A percentile compares a stretch with the other conserved stretches of the same genome.
These are phyloP conservation scores for Xylariomycetidae sp. DNA, from an alignment of 2,329 filamentous ascomycete genomes.

Conservation along the genomic window DNA sequence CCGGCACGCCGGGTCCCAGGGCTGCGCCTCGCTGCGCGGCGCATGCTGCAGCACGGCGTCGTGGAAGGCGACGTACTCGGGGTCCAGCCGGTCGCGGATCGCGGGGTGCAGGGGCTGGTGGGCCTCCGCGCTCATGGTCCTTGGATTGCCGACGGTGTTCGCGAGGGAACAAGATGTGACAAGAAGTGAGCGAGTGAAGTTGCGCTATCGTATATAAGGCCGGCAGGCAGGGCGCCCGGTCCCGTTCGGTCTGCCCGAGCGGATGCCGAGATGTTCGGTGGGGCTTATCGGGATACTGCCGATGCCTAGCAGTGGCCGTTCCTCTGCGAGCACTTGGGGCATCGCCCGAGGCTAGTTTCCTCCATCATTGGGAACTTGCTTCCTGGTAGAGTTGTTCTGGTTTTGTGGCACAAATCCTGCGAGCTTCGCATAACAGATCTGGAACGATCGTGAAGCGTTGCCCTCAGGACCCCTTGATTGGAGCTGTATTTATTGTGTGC, in stretches of 20 bases:
- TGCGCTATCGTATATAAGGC: too few species aligned
- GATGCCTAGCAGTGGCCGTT: too few species aligned
- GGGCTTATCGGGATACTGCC: too few species aligned
- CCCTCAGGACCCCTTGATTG: too few species aligned
- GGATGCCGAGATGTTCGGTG: too few species aligned
- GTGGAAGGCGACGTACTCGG: constrained; percentile 5
- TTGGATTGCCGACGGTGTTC: too few species aligned
- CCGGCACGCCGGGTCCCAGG: constrained; percentile 3
- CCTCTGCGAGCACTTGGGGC: too few species aligned
- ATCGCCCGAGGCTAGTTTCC: too few species aligned
- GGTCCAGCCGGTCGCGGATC: constrained; percentile 2
- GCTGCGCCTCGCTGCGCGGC: constrained; percentile 1
- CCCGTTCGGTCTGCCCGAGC: too few species aligned
- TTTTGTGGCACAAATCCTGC: constrained; percentile 29
- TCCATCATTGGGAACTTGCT: constrained; percentile 52
- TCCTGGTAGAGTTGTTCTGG: constrained; percentile 33
- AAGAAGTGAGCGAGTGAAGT: too few species aligned
- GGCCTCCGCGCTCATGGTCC: constrained; percentile 1
- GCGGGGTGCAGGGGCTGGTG: constrained; percentile 4
- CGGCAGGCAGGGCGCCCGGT: too few species aligned
- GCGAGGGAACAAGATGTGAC: too few species aligned
- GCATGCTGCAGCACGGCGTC: constrained; percentile 3
- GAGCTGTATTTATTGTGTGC: constrained; percentile 32
- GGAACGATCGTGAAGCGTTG: constrained; percentile 30
- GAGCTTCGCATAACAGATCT: constrained; percentile 30